phyloP scores from a whole-genome alignment of 2,329 filamentous ascomycete genomes.

The Fusarium musae region DNA sequence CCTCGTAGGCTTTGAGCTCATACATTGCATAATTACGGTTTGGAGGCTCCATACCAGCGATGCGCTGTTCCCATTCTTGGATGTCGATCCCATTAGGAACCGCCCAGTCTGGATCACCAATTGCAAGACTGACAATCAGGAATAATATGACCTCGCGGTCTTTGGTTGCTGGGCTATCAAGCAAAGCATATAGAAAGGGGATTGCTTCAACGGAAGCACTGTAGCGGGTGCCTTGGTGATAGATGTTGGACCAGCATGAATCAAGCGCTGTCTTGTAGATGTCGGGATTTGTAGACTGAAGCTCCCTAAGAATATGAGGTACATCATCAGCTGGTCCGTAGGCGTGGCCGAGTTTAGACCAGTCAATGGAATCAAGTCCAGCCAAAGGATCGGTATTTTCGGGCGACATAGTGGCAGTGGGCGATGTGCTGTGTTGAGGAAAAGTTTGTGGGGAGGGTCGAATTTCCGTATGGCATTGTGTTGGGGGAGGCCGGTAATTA shows the following conservation, averaged over 20 bases:
- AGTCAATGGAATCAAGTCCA: background rate
- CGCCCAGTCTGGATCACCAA: background rate
- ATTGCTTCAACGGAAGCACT: background rate
- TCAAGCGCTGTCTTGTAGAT: background rate
- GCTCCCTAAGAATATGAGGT: background rate
- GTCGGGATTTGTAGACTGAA: background rate
- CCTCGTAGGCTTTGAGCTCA: background rate
- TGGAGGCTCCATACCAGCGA: fast-evolving
- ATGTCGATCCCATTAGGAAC: background rate
- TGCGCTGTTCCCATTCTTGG: background rate
- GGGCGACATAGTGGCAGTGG: fast-evolving
- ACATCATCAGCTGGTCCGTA: background rate
- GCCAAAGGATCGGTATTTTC: background rate
- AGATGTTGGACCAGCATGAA: background rate
- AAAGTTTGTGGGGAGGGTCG: fast-evolving
- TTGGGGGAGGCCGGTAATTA: background rate
- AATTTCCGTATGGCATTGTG: fast-evolving
- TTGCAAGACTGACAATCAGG: background rate
- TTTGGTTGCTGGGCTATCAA: background rate
- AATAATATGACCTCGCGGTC: background rate
- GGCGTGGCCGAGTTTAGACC: background rate
- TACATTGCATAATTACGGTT: fast-evolving
- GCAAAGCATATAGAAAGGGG: background rate
- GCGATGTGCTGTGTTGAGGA: fast-evolving
- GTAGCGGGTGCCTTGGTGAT: background rate